Evolutionary conservation across 768 basidiomycete genomes (phyloP).

Genomic region (Hortiboletus flavorubellus): DNA sequence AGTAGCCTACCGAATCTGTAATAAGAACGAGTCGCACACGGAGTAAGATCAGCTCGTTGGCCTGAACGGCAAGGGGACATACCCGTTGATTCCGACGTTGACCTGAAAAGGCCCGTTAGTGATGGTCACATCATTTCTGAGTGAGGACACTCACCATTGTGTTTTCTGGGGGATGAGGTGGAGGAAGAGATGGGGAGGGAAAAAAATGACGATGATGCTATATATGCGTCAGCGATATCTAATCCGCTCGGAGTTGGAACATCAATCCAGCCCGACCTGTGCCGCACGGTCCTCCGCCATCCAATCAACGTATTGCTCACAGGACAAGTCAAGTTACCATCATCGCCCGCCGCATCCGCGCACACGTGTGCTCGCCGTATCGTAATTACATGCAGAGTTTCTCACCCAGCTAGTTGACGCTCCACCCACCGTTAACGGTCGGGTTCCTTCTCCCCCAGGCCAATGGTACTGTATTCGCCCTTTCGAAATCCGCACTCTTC

Average conservation of each 20-base stretch:
- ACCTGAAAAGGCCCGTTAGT: constrained; percentile 37
- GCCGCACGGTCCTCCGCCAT: constrained; percentile 8
- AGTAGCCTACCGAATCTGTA: constrained; percentile 64
- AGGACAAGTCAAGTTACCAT: neutral
- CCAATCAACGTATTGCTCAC: neutral
- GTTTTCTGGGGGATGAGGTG: constrained; percentile 5
- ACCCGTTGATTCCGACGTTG: constrained; percentile 98
- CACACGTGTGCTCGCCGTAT: constrained; percentile 9
- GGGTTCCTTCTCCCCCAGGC: neutral
- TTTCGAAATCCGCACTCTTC: neutral
- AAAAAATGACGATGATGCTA: constrained; percentile 6
- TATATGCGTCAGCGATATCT: constrained; percentile 26
- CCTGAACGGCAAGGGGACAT: constrained; percentile 26
- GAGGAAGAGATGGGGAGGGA: neutral
- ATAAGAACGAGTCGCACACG: constrained; percentile 6
- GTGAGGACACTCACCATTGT: constrained; percentile 25
- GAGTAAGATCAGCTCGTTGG: constrained; percentile 14
- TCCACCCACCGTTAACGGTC: neutral
- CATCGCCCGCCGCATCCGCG: neutral
- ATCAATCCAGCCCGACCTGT: constrained; percentile 11
- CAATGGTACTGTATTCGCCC: neutral
- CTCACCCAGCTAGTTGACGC: neutral
- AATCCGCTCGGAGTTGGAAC: constrained; percentile 30
- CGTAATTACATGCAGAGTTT: neutral
- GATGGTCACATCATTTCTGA: neutral